Evolutionary conservation across 768 basidiomycete genomes (phyloP), one percentile per base, ranked within the genome.

Genomic region (Boletus sp.): DNA sequence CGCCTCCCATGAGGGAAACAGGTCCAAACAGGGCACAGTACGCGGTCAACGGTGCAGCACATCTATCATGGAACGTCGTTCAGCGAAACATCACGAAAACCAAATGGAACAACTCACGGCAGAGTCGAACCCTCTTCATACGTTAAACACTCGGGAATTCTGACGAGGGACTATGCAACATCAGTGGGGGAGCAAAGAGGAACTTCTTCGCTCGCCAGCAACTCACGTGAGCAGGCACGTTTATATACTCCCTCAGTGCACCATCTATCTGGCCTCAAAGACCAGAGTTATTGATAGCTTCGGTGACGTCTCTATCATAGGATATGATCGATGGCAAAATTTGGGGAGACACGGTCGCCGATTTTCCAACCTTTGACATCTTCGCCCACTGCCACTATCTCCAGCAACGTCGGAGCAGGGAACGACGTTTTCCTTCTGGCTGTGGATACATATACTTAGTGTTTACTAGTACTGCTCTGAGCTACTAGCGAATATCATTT

Each of bases 81-180:
- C 14, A 40, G 14, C 11, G 5, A 20, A 18, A 40, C 17, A 14
- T 30, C 7, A 36, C 17, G 5, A 33, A 8, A 30, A n/a, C 32
- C 15, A 6, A 17, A 12, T 1, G 15, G 18, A 20, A 11, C 2
- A 7, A 70, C 78, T 32, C 63, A 86, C 75, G 85, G 83, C 6
- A 89, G 72, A 24, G 85, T 85, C 0, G 87, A 82, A 0, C 80
- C 87, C 65, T 90, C 83, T 58, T 83, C 81, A 60, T 81, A 85
- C 2, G 78, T 79, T 18, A 88, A 75, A 65, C 86, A 80, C 17
- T 77, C 68, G 0, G 88, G 83, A 57, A 86, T 73, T 39, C 64
- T 59, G 33, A 87, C 77, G 37, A 87, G 70, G 0, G 77, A 75
- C 81, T 82, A 50, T 8, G 9, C 24, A 32, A 40, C 18, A 42